Evolutionary conservation across 768 basidiomycete genomes (phyloP).

Genomic region (Sistotremastrum niveocremeum): DNA sequence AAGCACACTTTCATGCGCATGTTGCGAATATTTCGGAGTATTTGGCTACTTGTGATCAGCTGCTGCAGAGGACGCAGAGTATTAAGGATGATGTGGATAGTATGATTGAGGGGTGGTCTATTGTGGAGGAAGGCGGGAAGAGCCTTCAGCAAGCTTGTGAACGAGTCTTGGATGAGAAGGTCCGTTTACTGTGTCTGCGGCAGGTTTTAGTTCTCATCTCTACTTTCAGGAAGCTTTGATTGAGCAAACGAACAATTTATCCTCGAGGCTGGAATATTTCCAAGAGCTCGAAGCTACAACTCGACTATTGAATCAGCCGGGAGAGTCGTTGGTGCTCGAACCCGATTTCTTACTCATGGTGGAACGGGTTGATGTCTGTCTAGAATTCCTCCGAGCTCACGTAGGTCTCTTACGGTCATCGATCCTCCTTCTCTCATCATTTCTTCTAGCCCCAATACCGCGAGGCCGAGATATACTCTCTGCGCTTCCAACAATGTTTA

Average conservation of each 20-base stretch:
- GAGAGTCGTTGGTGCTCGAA: constrained; percentile 80
- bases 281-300: constrained; percentile 88
- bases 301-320: constrained; percentile 87
- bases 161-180: constrained; percentile 77
- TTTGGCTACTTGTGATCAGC: constrained; percentile 59
- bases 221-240: constrained; percentile 55
- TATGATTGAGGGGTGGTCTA: constrained; percentile 76
- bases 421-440: background rate
- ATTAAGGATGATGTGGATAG: constrained; percentile 60
- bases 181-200: constrained; percentile 22
- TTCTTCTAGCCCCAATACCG: constrained; percentile 64
- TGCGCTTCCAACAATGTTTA: constrained; percentile 97
- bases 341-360: constrained; percentile 94
- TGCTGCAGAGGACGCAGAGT: constrained; percentile 59
- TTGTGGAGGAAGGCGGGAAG: constrained; percentile 88
- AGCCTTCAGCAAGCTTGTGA: constrained; percentile 88
- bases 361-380: constrained; percentile 86
- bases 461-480: constrained; percentile 88
- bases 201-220: background rate
- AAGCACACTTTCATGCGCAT: constrained; percentile 82
- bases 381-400: constrained; percentile 78
- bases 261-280: constrained; percentile 77
- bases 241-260: constrained; percentile 72
- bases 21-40: constrained; percentile 65
- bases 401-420: constrained; percentile 31